Conservation (phyloP, 768 basidiomycete species). For the Hydnum rufescens region DNA sequence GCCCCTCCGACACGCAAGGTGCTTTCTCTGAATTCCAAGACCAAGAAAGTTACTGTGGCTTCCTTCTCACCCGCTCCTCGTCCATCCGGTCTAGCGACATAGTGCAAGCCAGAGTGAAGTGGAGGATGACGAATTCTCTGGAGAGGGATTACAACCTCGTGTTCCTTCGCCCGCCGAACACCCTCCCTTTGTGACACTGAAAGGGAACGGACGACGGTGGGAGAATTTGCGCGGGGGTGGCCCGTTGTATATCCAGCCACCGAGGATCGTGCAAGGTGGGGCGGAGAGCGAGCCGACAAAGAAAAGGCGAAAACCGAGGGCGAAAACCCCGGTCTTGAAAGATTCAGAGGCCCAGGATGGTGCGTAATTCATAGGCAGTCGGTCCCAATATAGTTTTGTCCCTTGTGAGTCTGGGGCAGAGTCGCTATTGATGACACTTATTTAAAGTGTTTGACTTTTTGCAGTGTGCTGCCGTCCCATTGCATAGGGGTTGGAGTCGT, state of each 20-base stretch:
- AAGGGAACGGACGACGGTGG: neutral
- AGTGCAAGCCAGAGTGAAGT: neutral
- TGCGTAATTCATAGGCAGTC: too few relatives aligned
- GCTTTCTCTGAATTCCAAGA: slow-evolving; percentile 3
- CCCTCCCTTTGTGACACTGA: neutral
- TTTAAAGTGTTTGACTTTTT: too few relatives aligned
- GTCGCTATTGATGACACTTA: too few relatives aligned
- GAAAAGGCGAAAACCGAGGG: too few relatives aligned
- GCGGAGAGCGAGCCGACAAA: too few relatives aligned
- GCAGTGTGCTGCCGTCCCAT: too few relatives aligned
- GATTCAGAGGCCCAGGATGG: too few relatives aligned
- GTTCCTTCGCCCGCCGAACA: neutral
- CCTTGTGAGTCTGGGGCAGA: too few relatives aligned
- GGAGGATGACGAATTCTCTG: neutral
- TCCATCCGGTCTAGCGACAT: neutral
- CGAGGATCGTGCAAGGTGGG: too few relatives aligned
- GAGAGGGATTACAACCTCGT: neutral
- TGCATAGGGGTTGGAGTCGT: too few relatives aligned
- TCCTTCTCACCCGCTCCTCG: neutral
- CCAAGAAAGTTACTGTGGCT: neutral
- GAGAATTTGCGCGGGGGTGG: neutral
- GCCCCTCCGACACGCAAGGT: slow-evolving; percentile 2
- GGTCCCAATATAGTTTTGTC: too few relatives aligned
- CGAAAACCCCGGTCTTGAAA: too few relatives aligned
- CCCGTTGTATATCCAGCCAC: neutral